Percentiles rank a stretch among this genome's conserved stretches.
Evolutionary conservation across 768 basidiomycete genomes (phyloP).

Genomic region (Kwoniella shandongensis): DNA sequence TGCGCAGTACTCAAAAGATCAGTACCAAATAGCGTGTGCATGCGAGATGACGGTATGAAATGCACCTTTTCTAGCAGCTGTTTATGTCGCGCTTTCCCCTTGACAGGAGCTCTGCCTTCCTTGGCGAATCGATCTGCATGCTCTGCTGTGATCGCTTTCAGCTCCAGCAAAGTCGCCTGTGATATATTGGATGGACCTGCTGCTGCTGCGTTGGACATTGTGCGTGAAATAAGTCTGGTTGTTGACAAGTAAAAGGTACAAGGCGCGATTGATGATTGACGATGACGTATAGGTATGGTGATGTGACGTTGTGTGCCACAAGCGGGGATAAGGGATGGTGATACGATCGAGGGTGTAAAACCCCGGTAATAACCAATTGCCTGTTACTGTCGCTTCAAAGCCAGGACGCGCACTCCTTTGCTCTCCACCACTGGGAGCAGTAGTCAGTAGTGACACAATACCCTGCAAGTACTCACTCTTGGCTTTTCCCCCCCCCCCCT

Average conservation of each 20-base stretch:
- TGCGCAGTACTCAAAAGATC: too few species aligned
- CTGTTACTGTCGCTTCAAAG: too few species aligned
- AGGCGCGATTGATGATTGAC: not conserved
- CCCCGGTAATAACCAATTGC: too few species aligned
- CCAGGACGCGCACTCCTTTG: not conserved
- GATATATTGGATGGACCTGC: constrained; percentile 35
- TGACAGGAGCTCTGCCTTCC: constrained; percentile 45
- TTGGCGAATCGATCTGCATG: constrained; percentile 46
- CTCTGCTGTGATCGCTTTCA: constrained; percentile 50
- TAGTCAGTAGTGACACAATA: too few species aligned
- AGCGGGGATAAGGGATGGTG: not conserved
- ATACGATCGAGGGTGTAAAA: too few species aligned
- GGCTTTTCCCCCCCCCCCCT: constrained; percentile 3
- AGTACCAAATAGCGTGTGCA: too few species aligned
- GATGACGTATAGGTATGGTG: not conserved
- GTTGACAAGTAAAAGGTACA: not conserved
- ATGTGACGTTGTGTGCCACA: not conserved
- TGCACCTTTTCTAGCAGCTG: constrained; percentile 20
- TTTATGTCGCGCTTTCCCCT: constrained; percentile 24
- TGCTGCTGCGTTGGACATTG: constrained; percentile 7
- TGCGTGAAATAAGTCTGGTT: not conserved
- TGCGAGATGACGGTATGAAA: too few species aligned
- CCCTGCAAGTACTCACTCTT: not conserved
- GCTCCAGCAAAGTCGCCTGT: constrained; percentile 41
- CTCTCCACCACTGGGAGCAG: too few species aligned